Base-by-base conservation (phyloP, 768 basidiomycete genomes). In the Rubroboletus pulcherrimus region DNA sequence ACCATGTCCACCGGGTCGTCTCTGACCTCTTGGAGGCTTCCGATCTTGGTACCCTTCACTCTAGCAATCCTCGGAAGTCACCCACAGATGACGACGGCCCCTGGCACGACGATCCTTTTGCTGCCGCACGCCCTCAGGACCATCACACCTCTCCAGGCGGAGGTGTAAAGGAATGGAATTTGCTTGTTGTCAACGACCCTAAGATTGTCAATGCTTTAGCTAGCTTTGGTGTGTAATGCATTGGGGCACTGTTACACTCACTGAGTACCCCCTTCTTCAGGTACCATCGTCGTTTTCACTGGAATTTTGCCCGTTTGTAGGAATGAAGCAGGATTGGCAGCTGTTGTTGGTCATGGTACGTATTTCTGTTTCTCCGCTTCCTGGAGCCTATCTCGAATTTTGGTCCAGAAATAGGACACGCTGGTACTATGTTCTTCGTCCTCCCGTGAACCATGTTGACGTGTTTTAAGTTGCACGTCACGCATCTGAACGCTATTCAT, bases 251-350 rank as follows among this genome's bases (percentile, higher is more conserved):
- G 15, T 39, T 45, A 21, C 40, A 10, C 40, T 12, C 21, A 14
- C 41, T 21, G 14, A 47, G 12, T 5, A 42, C 34, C 31, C 26
- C 35, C 33, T 29, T 38, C 57, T 42, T 9, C 30, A 84, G 89
- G 87, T 1, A 79, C 86, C 48, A 85, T 97, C 51, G 80, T 93
- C 33, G 89, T 98, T 10, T 96, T 91, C 65, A 93, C 92, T 0
- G 94, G 94, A 0, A 91, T 97, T 35, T 69, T 97, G 4, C 91
- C 89, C 0, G 73, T 94, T 7, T 86, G 85, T 44, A 75, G 74
- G 57, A 85, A 92, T 58, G 91, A 93, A 61, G 81, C 88, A 63
- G 92, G 91, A 0, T 74, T 98, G 0, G 91, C 94, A 1, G 86
- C 86, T 17, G 86, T 97, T 1, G 72, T 98, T 3, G 83, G 89